phyloP scores from a whole-genome alignment of 2,329 filamentous ascomycete species.

The Trichoderma koningiopsis region DNA sequence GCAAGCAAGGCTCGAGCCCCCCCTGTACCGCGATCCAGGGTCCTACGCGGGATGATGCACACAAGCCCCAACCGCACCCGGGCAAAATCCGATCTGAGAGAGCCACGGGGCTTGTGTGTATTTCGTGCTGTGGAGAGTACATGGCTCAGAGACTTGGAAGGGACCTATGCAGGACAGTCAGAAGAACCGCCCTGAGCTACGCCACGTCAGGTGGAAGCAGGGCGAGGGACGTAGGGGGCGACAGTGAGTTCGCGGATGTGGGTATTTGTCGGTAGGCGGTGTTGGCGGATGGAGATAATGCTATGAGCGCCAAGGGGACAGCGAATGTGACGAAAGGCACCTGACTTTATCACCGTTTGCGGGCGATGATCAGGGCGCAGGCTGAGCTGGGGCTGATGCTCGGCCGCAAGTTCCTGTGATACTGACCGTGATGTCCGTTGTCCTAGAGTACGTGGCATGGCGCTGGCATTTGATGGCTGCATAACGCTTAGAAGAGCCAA shows the following conservation, averaged over 20 bases:
- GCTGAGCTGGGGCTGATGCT: neutral
- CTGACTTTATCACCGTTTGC: slow-evolving; percentile 1
- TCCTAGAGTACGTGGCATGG: slow-evolving; percentile 15
- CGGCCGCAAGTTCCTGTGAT: neutral
- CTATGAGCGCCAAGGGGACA: neutral
- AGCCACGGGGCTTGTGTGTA: neutral
- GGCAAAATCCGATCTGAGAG: slow-evolving; percentile 3
- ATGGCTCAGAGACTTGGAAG: neutral
- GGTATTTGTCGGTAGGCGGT: neutral
- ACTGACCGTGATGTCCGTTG: neutral
- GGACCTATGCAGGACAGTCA: neutral
- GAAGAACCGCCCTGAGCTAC: neutral
- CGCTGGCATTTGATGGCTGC: neutral
- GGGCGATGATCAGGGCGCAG: neutral
- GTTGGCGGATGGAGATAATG: neutral
- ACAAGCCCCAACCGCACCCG: neutral
- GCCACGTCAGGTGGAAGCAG: slow-evolving; percentile 22
- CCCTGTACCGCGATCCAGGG: neutral
- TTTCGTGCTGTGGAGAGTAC: neutral
- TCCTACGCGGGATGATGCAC: neutral
- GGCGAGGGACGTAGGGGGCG: slow-evolving; percentile 13
- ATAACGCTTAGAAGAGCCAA: neutral
- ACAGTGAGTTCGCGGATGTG: neutral
- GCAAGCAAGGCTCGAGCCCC: neutral
- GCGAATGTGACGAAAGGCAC: neutral